A percentile compares a stretch with the other conserved stretches of the same genome.
Evolutionary conservation across 345 rosid species (phyloP).

Genomic region (Erysimum cheiranthoides): DNA sequence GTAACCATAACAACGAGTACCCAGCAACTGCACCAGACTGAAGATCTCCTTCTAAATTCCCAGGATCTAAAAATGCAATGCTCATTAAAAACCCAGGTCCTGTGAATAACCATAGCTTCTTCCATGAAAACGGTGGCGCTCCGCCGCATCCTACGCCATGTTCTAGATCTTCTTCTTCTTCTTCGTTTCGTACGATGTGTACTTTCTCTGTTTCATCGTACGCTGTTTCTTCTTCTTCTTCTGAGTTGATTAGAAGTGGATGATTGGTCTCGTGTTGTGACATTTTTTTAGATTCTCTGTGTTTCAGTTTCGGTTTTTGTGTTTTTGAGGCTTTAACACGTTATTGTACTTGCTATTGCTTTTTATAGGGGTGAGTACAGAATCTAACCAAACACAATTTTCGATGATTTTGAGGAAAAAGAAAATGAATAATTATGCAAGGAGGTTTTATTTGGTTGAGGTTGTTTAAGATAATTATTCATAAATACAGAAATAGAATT

Average conservation of each 20-base stretch:
- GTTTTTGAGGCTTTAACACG: neutral
- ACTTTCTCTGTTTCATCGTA: slow-evolving; percentile 80
- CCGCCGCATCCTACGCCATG: slow-evolving; percentile 45
- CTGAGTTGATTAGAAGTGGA: slow-evolving; percentile 26
- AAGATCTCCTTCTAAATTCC: slow-evolving; percentile 94
- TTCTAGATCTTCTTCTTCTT: slow-evolving; percentile 35
- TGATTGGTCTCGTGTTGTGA: slow-evolving; percentile 24
- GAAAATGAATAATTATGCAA: too few species aligned
- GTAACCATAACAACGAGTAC: slow-evolving; percentile 85
- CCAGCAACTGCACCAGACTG: slow-evolving; percentile 97
- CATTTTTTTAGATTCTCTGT: slow-evolving; percentile 34
- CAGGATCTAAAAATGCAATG: slow-evolving; percentile 94
- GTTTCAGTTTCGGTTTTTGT: slow-evolving; percentile 15
- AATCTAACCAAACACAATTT: too few species aligned
- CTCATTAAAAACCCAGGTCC: slow-evolving; percentile 97
- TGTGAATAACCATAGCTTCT: slow-evolving; percentile 88
- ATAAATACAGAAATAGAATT: too few species aligned
- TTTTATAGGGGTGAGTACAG: neutral
- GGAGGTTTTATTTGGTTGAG: too few species aligned
- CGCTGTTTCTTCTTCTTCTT: slow-evolving; percentile 59
- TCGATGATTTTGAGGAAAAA: too few species aligned
- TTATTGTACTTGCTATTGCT: neutral
- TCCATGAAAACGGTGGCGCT: slow-evolving; percentile 88
- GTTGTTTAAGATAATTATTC: too few species aligned
- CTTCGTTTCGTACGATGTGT: slow-evolving; percentile 57